Conservation (phyloP, 768 basidiomycete genomes). For the Crepidotus variabilis region DNA sequence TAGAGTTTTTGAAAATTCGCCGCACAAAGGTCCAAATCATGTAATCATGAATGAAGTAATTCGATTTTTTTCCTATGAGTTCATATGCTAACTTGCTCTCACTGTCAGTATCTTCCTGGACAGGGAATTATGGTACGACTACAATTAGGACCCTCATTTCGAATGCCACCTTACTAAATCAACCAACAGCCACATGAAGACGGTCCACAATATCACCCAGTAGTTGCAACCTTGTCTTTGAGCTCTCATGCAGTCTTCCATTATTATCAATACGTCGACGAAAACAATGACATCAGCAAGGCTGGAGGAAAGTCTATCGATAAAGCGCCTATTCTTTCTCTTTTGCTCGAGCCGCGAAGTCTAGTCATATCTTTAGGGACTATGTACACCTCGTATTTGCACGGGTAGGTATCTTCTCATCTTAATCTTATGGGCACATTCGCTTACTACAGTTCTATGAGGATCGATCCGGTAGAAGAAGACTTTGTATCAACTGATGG, state of each 20-base stretch:
- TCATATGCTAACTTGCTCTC: conserved; percentile 3
- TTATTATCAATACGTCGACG: conserved; percentile 63
- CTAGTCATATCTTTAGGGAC: conserved; percentile 69
- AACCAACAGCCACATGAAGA: conserved; percentile 81
- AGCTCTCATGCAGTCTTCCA: conserved; percentile 81
- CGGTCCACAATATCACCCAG: conserved; percentile 82
- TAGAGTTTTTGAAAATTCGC: conserved; percentile 58
- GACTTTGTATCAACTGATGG: conserved; percentile 40
- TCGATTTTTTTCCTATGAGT: conserved; percentile 6
- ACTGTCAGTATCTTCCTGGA: conserved; percentile 68
- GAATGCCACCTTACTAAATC: conserved; percentile 4
- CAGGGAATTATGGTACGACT: conserved; percentile 86
- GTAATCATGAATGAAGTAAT: conserved; percentile 82
- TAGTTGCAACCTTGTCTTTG: conserved; percentile 88
- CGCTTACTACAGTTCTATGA: conserved; percentile 15
- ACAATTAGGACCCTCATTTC: background rate
- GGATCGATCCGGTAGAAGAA: conserved; percentile 55
- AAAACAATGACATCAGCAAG: no score
- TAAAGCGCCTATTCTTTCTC: conserved; percentile 58
- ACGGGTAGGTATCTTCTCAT: conserved; percentile 49
- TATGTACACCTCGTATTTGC: conserved; percentile 72
- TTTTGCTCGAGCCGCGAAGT: conserved; percentile 84
- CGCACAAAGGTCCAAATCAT: conserved; percentile 78
- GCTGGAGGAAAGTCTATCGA: conserved; percentile 61
- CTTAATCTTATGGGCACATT: conserved; percentile 1